Conservation (phyloP, 441 rosid species). For the Erysimum pusillum region DNA sequence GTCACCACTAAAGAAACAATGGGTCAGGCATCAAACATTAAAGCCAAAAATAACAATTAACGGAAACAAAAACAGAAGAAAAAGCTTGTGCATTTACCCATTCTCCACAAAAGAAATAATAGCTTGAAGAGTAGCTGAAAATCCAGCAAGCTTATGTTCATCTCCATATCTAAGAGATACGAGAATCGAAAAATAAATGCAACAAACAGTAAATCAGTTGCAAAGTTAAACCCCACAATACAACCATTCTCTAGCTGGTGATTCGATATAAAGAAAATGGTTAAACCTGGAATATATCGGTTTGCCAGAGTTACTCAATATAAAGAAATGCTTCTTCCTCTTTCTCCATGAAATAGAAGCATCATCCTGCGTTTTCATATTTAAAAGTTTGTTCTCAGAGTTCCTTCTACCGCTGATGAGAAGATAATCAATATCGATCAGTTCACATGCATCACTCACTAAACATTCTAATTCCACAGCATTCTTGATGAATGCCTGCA, state of each 20-base stretch:
- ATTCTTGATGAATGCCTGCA: neutral
- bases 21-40: conserved; percentile 36
- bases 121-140: conserved; percentile 98
- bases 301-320: conserved; percentile 95
- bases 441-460: conserved; percentile 1
- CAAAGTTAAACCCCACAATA: neutral
- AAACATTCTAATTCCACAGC: neutral
- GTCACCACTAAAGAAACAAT: conserved; percentile 71
- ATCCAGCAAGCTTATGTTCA: conserved; percentile 97
- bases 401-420: conserved; percentile 14
- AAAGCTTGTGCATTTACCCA: conserved; percentile 64
- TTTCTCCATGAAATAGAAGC: conserved; percentile 94
- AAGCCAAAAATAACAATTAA: conserved; percentile 5
- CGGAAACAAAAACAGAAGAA: conserved; percentile 19
- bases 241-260: conserved; percentile 8
- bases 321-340: conserved; percentile 96
- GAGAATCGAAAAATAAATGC: neutral
- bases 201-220: neutral
- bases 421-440: neutral
- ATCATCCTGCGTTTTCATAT: conserved; percentile 90
- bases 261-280: conserved; percentile 27
- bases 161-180: conserved; percentile 83
- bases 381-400: conserved; percentile 31
- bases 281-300: conserved; percentile 97
- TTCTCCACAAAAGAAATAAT: conserved; percentile 98